Percentiles rank a stretch among this genome's conserved stretches.
Evolutionary conservation across 192 early-diverging fungal genomes (phyloP).

Genomic region (Chytriomyces confervae): DNA sequence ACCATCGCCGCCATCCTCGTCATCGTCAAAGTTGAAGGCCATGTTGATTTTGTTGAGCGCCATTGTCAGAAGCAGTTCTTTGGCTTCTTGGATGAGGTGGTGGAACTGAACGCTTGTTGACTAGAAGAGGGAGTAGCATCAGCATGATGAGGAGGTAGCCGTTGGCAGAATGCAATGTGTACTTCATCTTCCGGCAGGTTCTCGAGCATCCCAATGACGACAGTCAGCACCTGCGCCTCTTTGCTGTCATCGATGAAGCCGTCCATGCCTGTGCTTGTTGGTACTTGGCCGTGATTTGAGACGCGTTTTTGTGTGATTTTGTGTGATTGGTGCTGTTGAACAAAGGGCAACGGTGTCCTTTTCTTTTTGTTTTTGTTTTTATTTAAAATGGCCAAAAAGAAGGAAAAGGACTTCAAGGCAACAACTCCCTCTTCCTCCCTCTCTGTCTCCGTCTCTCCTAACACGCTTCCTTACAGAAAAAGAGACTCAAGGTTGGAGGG

Average conservation of each 20-base stretch:
- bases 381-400: slow-evolving; percentile 20
- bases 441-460: neutral
- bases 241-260: neutral
- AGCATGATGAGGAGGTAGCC: neutral
- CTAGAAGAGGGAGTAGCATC: neutral
- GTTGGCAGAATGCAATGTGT: neutral
- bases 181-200: neutral
- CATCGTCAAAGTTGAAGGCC: slow-evolving; percentile 3
- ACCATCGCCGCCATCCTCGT: neutral
- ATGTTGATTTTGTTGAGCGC: slow-evolving; percentile 27
- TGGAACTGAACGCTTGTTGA: neutral
- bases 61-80: slow-evolving; percentile 19
- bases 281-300: neutral
- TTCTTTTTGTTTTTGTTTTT: slow-evolving; percentile 18
- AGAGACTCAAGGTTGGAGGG: slow-evolving; percentile 23
- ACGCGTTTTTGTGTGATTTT: neutral
- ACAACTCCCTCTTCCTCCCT: neutral
- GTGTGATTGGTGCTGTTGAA: neutral
- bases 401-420: slow-evolving; percentile 28
- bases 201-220: slow-evolving; percentile 13
- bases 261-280: neutral
- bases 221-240: slow-evolving; percentile 5
- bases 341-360: neutral
- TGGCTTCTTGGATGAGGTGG: neutral
- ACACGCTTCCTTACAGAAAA: slow-evolving; percentile 9